These are phyloP conservation scores for Collybiopsis confluens DNA, from an alignment of 768 basidiomycete genomes.

Conservation along the genomic window DNA sequence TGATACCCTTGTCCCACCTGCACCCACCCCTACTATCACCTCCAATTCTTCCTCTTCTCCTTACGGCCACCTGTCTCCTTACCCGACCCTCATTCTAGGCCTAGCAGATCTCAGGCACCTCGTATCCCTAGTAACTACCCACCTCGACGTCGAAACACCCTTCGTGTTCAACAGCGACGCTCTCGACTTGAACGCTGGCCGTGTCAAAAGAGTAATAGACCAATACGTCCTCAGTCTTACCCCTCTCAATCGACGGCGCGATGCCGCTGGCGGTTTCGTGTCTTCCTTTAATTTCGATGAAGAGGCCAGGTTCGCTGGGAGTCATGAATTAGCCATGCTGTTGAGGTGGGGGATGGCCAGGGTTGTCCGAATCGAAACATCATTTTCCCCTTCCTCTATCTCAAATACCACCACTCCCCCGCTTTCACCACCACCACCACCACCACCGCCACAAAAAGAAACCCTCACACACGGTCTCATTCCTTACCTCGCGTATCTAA, in stretches of 20 bases:
- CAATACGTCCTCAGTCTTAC: neutral
- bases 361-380: slow-evolving; percentile 61
- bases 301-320: slow-evolving; percentile 79
- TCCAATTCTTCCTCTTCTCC: no score
- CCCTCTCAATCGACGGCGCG: neutral
- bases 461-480: neutral
- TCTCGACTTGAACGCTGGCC: neutral
- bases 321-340: slow-evolving; percentile 87
- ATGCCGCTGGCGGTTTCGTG: no score
- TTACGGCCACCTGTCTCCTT: no score
- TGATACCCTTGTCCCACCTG: no score
- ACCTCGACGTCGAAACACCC: slow-evolving; percentile 1
- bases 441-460: neutral
- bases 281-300: slow-evolving; percentile 40
- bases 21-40: no score
- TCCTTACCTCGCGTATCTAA: slow-evolving; percentile 4
- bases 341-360: slow-evolving; percentile 89
- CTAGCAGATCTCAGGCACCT: neutral
- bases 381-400: neutral
- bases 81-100: no score
- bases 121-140: neutral
- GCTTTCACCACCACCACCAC: no score
- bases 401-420: neutral
- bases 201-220: neutral
- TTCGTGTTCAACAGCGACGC: neutral